Percentiles rank a stretch among this genome's conserved stretches.
These are phyloP conservation scores for Penicillium crustosum DNA, from an alignment of 2,329 filamentous ascomycete species.

Conservation along the genomic window DNA sequence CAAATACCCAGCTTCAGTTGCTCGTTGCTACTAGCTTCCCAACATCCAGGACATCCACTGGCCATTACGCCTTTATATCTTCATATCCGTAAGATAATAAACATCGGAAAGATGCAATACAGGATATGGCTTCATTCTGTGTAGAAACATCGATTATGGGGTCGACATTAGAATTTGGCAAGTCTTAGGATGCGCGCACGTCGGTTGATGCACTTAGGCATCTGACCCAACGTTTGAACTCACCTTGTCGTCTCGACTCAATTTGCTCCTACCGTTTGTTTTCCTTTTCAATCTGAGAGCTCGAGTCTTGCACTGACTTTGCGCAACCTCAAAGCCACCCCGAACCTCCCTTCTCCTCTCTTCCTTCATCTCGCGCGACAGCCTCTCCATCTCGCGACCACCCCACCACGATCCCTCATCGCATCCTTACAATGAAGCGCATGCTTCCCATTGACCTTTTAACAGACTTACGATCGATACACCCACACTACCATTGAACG, in stretches of 20 bases:
- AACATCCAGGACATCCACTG: not conserved
- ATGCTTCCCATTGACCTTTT: not conserved
- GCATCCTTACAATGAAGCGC: not conserved
- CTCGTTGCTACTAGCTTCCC: not conserved
- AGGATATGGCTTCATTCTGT: not conserved
- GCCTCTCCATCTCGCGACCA: not conserved
- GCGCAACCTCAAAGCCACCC: not conserved
- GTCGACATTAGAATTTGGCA: not conserved
- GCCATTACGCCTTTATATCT: not conserved
- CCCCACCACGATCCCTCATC: not conserved
- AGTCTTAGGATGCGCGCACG: not conserved
- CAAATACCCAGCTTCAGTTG: constrained; percentile 14
- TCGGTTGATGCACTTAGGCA: not conserved
- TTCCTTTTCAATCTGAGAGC: not conserved
- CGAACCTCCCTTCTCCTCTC: not conserved
- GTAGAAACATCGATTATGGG: not conserved
- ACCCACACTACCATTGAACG: not conserved
- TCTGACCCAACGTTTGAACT: not conserved
- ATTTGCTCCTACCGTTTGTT: not conserved
- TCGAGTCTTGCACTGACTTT: not conserved
- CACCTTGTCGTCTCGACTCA: not conserved
- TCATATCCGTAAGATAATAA: not conserved
- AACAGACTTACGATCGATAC: not conserved
- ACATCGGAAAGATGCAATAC: not conserved
- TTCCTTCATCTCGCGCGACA: not conserved